A percentile compares a stretch with the other conserved stretches of the same genome.
Conservation (phyloP, 2,329 filamentous ascomycete genomes). For the Colletotrichum gloeosporioides region DNA sequence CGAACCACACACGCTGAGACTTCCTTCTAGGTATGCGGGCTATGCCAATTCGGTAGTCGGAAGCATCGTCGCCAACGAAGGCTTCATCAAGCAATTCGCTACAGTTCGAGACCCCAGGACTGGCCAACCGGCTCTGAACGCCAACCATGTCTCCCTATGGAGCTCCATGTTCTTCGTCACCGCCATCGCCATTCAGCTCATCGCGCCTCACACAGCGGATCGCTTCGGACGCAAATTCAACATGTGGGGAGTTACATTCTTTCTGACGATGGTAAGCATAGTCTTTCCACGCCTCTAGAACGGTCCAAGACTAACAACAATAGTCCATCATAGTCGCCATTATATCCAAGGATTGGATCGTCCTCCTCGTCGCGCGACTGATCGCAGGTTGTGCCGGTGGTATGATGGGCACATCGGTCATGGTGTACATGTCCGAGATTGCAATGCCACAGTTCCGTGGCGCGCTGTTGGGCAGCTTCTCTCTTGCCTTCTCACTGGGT, state of each 20-base stretch:
- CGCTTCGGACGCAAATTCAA: background rate
- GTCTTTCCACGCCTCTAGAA: background rate
- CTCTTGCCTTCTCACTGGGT: background rate
- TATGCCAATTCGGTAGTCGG: background rate
- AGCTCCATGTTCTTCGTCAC: background rate
- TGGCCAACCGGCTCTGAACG: background rate
- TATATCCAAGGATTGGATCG: background rate
- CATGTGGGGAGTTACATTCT: background rate
- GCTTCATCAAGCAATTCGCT: conserved; percentile 6
- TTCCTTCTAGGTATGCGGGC: background rate
- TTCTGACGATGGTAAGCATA: background rate
- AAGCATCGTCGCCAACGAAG: conserved; percentile 1
- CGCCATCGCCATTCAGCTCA: background rate
- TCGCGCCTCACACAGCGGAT: background rate
- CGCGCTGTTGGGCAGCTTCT: background rate
- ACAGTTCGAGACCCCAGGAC: background rate
- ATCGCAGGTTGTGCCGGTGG: background rate
- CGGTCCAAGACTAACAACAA: background rate
- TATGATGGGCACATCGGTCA: background rate
- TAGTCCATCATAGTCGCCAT: background rate
- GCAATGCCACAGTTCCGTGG: conserved; percentile 3
- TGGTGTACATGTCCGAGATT: conserved; percentile 8
- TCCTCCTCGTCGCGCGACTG: background rate
- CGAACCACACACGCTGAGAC: background rate
- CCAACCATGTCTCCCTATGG: background rate